phyloP scores from a whole-genome alignment of 139 green algal species.

The Medakamo hakoo region DNA sequence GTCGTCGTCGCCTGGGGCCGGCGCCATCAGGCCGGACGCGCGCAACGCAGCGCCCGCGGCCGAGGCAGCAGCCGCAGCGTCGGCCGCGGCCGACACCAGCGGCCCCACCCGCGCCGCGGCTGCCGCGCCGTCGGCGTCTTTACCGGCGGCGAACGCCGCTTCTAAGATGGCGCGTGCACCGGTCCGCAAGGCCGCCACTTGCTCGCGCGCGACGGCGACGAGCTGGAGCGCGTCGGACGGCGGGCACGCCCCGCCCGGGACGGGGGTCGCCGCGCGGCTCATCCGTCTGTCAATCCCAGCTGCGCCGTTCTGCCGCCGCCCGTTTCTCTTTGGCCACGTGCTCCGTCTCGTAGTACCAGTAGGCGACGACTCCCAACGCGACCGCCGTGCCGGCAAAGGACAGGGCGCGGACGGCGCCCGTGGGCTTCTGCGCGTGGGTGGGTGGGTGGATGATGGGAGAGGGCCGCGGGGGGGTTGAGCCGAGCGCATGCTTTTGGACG shows the following conservation, averaged over 20 bases:
- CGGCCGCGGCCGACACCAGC: too few relatives aligned
- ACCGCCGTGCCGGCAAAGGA: background rate
- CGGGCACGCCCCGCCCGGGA: too few relatives aligned
- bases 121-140: background rate
- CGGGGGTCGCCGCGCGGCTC: too few relatives aligned
- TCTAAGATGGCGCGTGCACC: background rate
- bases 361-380: background rate
- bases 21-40: background rate
- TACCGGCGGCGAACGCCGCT: background rate
- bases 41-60: background rate
- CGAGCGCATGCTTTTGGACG: too few relatives aligned
- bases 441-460: background rate
- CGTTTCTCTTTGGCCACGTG: background rate
- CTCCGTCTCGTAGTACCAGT: background rate
- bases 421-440: background rate
- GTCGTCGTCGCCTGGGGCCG: background rate
- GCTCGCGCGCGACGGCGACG: background rate
- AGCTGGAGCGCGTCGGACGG: background rate
- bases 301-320: too few relatives aligned
- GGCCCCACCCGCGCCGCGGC: too few relatives aligned
- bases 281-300: too few relatives aligned
- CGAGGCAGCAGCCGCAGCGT: too few relatives aligned
- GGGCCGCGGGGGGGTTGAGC: too few relatives aligned
- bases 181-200: background rate
- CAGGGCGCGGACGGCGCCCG: background rate